phyloP scores from a whole-genome alignment of 2,329 filamentous ascomycete genomes.

The Ophiostoma tasmaniense region DNA sequence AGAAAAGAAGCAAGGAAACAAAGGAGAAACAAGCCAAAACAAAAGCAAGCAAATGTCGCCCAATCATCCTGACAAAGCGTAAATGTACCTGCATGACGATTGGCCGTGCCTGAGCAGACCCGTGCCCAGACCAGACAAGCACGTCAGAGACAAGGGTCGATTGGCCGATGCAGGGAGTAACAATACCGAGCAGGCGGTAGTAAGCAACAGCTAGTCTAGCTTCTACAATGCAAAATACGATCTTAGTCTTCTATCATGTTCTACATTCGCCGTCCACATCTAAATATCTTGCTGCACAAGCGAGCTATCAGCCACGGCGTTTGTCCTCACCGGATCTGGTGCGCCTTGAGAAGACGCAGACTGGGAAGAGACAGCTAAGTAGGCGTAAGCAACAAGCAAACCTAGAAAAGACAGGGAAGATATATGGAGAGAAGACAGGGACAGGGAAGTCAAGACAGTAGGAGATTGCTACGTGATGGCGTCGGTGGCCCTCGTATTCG shows the following conservation, averaged over 20 bases:
- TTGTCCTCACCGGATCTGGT: background rate
- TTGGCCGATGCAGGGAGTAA: slow-evolving; percentile 13
- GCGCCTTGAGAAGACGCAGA: background rate
- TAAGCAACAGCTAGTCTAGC: slow-evolving; percentile 3
- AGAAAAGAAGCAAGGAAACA: background rate
- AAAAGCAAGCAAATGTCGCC: background rate
- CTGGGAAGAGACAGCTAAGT: background rate
- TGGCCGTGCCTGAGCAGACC: background rate
- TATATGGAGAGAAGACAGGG: background rate
- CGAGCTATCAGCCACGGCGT: background rate
- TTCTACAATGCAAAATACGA: background rate
- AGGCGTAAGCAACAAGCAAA: background rate
- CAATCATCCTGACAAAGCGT: background rate
- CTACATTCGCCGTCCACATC: background rate
- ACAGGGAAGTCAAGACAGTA: background rate
- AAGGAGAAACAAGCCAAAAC: background rate
- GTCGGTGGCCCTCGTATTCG: slow-evolving; percentile 7
- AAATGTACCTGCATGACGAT: background rate
- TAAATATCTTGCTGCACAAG: background rate
- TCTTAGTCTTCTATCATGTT: background rate
- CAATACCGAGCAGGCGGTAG: background rate
- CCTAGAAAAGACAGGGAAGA: background rate
- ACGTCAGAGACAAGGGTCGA: slow-evolving; percentile 13
- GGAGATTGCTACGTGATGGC: background rate
- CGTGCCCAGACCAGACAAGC: background rate